These are phyloP conservation scores for Jamesozyma piceae DNA, from an alignment of 805 yeast genomes.

Conservation along the genomic window DNA sequence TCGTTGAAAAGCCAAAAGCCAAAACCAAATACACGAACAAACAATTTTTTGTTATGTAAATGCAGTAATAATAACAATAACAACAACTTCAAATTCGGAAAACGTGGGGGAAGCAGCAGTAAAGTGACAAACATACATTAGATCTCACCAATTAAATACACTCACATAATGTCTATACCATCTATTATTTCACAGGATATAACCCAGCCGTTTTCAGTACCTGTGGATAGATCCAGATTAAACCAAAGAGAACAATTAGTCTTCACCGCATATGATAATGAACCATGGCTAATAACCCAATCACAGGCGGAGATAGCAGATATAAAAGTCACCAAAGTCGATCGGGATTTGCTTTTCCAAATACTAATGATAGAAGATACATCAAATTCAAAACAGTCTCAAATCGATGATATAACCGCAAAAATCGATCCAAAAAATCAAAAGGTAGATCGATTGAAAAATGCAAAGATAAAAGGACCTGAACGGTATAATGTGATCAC, in stretches of 20 bases:
- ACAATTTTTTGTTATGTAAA: no score
- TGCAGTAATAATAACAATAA: no score
- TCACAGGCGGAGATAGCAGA: conserved; percentile 8
- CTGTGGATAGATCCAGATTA: conserved; percentile 3
- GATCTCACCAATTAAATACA: no score
- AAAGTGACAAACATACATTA: no score
- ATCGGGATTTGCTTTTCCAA: conserved; percentile 38
- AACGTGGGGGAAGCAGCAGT: no score
- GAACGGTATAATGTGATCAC: conserved; percentile 33
- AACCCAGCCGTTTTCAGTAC: conserved; percentile 9
- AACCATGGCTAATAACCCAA: conserved; percentile 11
- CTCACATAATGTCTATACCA: conserved; percentile 8
- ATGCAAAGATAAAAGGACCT: conserved; percentile 8
- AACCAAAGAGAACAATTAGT: conserved; percentile 12
- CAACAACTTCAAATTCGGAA: no score
- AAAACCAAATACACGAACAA: no score
- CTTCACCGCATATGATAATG: conserved; percentile 13
- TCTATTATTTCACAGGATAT: conserved; percentile 20
- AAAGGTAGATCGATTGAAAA: conserved; percentile 44
- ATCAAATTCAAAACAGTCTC: conserved; percentile 41
- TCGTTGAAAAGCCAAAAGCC: no score
- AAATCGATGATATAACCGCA: conserved; percentile 46
- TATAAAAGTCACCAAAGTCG: conserved; percentile 10
- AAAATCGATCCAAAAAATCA: conserved; percentile 49
- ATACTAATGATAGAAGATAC: conserved; percentile 48